Conservation (phyloP, 106 monocot genomes). For the Dactylorhiza incarnata region DNA sequence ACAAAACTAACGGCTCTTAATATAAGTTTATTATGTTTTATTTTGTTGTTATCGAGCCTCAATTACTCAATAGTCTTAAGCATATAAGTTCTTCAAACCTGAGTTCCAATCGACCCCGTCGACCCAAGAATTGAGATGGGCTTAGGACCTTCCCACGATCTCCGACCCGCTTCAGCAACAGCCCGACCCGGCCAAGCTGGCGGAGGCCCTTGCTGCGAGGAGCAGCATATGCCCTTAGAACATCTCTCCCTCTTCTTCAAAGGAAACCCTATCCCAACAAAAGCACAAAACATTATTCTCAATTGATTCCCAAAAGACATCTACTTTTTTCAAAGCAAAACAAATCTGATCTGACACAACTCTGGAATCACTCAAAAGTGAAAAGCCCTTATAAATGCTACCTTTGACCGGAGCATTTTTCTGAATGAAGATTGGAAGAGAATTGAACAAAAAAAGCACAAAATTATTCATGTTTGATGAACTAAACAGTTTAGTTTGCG, state of each 20-base stretch:
- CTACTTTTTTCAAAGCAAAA: neutral
- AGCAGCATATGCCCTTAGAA: slow-evolving; percentile 29
- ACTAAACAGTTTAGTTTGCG: too few relatives aligned
- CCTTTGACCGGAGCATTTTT: neutral
- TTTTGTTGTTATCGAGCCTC: too few relatives aligned
- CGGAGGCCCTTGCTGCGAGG: slow-evolving; percentile 53
- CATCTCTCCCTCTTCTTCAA: slow-evolving; percentile 10
- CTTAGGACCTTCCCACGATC: slow-evolving; percentile 73
- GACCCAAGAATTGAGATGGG: slow-evolving; percentile 91
- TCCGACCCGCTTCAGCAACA: slow-evolving; percentile 43
- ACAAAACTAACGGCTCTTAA: too few relatives aligned
- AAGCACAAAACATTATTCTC: neutral
- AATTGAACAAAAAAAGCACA: too few relatives aligned
- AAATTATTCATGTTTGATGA: too few relatives aligned
- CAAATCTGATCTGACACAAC: neutral
- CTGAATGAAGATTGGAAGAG: too few relatives aligned
- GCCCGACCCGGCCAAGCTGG: slow-evolving; percentile 98
- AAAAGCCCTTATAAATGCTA: neutral
- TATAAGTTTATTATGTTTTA: too few relatives aligned
- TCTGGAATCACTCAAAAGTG: neutral
- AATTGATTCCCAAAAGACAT: neutral
- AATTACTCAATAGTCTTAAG: too few relatives aligned
- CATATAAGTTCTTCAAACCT: slow-evolving; percentile 31
- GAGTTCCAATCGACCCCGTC: slow-evolving; percentile 96
- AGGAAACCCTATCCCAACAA: slow-evolving; percentile 1